Percentiles rank a stretch among this genome's conserved stretches.
phyloP scores from a whole-genome alignment of 78 protist species.

The Dictyostelium brefeldianum region DNA sequence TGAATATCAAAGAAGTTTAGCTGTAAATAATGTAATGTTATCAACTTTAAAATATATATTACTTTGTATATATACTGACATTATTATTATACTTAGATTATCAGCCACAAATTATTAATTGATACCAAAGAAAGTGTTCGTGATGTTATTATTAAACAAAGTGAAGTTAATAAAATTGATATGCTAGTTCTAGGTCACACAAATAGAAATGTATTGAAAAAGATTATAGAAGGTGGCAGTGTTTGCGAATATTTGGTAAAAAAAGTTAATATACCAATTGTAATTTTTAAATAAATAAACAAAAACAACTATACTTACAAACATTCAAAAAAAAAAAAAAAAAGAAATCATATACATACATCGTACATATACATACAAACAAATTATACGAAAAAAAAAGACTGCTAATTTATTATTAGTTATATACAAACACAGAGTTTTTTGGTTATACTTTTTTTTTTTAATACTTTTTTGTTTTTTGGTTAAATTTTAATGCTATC shows the following conservation, averaged over 20 bases:
- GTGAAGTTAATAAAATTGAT: slow-evolving; percentile 37
- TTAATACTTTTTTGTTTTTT: too few relatives aligned
- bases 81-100: slow-evolving; percentile 8
- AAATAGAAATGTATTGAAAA: not conserved
- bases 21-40: not conserved
- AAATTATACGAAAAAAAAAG: too few relatives aligned
- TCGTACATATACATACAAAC: too few relatives aligned
- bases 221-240: not conserved
- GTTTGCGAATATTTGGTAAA: slow-evolving; percentile 13
- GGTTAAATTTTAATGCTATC: too few relatives aligned
- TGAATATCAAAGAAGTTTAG: slow-evolving; percentile 9
- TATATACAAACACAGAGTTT: too few relatives aligned
- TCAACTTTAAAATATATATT: not conserved
- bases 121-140: slow-evolving; percentile 14
- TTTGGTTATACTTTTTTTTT: too few relatives aligned
- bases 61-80: too few relatives aligned
- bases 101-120: not conserved
- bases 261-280: not conserved
- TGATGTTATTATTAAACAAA: slow-evolving; percentile 14
- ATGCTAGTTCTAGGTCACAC: slow-evolving; percentile 31
- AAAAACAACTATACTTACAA: too few relatives aligned
- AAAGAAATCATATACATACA: too few relatives aligned
- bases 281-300: slow-evolving; percentile 11
- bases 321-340: too few relatives aligned
- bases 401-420: too few relatives aligned